Base-by-base conservation (phyloP, 2,329 filamentous ascomycete species). In the Orbilia brochopaga region DNA sequence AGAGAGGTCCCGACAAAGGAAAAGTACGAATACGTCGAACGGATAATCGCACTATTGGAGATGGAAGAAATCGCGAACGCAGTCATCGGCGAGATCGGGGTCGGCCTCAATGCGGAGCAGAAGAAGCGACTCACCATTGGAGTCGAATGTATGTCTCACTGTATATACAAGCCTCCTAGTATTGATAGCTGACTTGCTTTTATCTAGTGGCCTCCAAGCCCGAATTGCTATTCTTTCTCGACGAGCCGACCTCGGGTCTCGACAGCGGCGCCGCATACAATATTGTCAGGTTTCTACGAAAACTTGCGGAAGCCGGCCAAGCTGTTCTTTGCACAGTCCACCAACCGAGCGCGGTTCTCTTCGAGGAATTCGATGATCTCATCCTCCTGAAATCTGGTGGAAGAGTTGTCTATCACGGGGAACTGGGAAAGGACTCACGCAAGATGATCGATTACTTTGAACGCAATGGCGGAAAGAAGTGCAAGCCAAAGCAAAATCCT, bases 31-130 rank as follows among this genome's bases (percentile, higher is more conserved):
- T 88, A 88, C 74, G 86, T 88, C 2, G 86, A 89, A 73, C 30
- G 83, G 6, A 85, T 90, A 52, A 86, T 89, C n/a, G 83, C 87
- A 53, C 80, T 90, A 0, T 80, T 90, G 0, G 88, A 90, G 76
- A 87, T 90, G 84, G 81, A 83, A n/a, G 81, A 84, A 2, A 85
- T 90, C 46, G 87, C 87, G 1, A 86, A 86, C 3, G 87, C 88
- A 1, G 84, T 83, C 0, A 86, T 90, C 4, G 88, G 88, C 21
- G 80, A 79, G 0, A 79, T 83, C 0, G 86, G 86, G 2, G 81
- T 83, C 42, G 87, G 88, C 0, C 80, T 88, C 2, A 86, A 87
- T 66, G 82, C 83, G 23, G 86, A 87, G 74, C 85, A 86, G 75
- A 79, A 84, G 8, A 86, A 86, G 76, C 79, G 83, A 1, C 77